Percentiles rank a stretch among this genome's conserved stretches.
Evolutionary conservation across 495 filamentous ascomycete species (phyloP).

Genomic region (Talaromyces adpressus): DNA sequence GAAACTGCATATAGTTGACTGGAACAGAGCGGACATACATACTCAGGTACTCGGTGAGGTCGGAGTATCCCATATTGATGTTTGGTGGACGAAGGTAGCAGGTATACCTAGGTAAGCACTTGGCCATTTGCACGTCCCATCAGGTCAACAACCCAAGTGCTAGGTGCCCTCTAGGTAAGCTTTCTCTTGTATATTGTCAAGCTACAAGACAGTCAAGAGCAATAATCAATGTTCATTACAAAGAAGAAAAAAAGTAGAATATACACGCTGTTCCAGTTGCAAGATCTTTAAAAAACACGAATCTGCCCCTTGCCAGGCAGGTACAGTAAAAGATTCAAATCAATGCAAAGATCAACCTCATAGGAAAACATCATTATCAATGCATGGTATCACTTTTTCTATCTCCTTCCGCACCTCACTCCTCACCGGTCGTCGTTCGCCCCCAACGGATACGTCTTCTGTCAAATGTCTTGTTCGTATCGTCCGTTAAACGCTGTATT

Average conservation of each 20-base stretch:
- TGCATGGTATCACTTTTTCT: conserved; percentile 10
- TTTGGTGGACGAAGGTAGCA: no score
- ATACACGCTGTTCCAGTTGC: conserved; percentile 8
- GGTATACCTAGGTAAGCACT: no score
- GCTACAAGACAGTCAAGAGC: neutral
- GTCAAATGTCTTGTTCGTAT: neutral
- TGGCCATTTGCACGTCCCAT: no score
- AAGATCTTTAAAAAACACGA: neutral
- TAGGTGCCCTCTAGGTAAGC: no score
- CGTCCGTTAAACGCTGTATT: conserved; percentile 65
- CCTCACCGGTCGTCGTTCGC: neutral
- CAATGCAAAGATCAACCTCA: conserved; percentile 4
- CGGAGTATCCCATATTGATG: no score
- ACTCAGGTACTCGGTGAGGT: no score
- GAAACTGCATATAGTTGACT: no score
- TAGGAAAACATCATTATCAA: conserved; percentile 6
- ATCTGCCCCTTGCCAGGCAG: conserved; percentile 1
- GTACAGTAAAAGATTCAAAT: conserved; percentile 3
- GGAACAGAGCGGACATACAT: no score
- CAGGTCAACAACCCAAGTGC: no score
- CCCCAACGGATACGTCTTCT: neutral
- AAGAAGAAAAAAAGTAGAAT: conserved; percentile 6
- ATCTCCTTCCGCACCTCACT: neutral
- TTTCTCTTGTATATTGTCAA: no score
- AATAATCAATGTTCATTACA: conserved; percentile 3